A percentile compares a stretch with the other conserved stretches of the same genome.
Evolutionary conservation across 2,329 filamentous ascomycete species (phyloP).

Genomic region (Apiospora phragmitis): DNA sequence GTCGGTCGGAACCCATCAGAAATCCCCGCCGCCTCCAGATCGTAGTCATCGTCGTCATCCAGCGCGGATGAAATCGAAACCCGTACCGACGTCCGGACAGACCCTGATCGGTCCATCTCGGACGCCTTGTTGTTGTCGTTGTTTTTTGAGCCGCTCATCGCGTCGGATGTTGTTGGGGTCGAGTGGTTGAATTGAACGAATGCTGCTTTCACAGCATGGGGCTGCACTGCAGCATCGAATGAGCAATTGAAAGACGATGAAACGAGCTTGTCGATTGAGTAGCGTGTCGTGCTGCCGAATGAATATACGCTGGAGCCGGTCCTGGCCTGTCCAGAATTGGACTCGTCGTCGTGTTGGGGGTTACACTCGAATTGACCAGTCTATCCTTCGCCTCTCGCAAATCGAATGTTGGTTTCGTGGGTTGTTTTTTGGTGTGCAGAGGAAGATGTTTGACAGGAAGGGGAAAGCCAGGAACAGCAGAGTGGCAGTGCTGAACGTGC

Average conservation of each 20-base stretch:
- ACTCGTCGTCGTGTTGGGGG: slow-evolving; percentile 5
- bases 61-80: slow-evolving; percentile 11
- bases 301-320: neutral
- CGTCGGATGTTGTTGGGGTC: neutral
- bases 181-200: neutral
- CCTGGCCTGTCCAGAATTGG: slow-evolving; percentile 6
- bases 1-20: slow-evolving; percentile 38
- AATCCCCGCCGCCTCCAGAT: slow-evolving; percentile 50
- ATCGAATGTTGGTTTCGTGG: slow-evolving; percentile 6
- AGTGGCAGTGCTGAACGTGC: slow-evolving; percentile 8
- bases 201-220: slow-evolving; percentile 12
- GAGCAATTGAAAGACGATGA: neutral
- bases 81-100: slow-evolving; percentile 42
- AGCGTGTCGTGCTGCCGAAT: neutral
- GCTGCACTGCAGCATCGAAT: slow-evolving; percentile 13
- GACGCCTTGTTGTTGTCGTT: slow-evolving; percentile 38
- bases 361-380: neutral
- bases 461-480: slow-evolving; percentile 6
- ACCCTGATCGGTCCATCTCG: slow-evolving; percentile 43
- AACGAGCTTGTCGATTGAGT: neutral
- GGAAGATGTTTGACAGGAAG: slow-evolving; percentile 7
- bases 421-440: slow-evolving; percentile 3
- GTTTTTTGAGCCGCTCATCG: slow-evolving; percentile 9
- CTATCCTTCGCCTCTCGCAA: neutral
- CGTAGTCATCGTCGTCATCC: slow-evolving; percentile 49